Percentiles rank a stretch among this genome's conserved stretches.
Evolutionary conservation across 2,329 filamentous ascomycete species (phyloP).

Genomic region (Fusarium napiforme): DNA sequence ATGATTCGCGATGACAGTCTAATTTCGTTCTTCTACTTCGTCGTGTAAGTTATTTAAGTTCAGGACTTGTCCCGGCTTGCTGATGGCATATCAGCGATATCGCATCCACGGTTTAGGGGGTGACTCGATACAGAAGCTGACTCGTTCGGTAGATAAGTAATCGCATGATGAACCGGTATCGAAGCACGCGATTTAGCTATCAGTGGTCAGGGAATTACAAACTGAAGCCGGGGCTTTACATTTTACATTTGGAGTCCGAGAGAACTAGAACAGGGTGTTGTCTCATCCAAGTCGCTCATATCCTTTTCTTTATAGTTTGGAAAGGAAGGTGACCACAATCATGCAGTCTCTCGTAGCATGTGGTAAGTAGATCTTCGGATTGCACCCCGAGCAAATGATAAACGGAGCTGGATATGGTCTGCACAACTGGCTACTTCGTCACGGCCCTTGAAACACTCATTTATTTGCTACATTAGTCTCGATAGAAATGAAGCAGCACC

Average conservation of each 20-base stretch:
- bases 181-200: not conserved
- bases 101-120: not conserved
- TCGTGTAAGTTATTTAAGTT: accelerated
- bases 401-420: not conserved
- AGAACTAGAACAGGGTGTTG: not conserved
- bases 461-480: too few species aligned
- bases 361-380: too few species aligned
- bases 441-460: not conserved
- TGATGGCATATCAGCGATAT: not conserved
- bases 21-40: accelerated
- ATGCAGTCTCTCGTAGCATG: too few species aligned
- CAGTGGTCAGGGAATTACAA: too few species aligned
- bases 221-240: not conserved
- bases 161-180: not conserved
- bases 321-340: accelerated
- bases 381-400: not conserved
- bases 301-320: too few species aligned
- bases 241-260: not conserved
- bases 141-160: not conserved
- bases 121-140: not conserved
- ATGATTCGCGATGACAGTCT: accelerated
- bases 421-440: not conserved
- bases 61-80: not conserved
- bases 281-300: too few species aligned
- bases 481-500: not conserved